Evolutionary conservation across 306 rosid species (phyloP), one percentile per base, ranked within the genome.

Genomic region (Fragaria vesca): DNA sequence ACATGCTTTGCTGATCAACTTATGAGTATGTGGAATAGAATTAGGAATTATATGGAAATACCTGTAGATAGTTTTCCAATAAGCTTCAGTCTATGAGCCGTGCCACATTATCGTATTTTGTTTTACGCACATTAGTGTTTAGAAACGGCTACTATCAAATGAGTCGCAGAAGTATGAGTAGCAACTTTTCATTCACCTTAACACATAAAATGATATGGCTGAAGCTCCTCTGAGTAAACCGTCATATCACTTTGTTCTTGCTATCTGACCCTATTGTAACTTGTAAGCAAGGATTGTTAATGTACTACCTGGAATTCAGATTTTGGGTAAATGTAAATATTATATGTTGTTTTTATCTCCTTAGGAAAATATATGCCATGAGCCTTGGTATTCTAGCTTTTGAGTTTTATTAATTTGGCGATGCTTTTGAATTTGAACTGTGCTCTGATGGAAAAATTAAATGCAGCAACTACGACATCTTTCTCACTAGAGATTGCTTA

Each of bases 391-490:
- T 24, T 12, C 34, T 73, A 9, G 20, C 17, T 52, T 24, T 43
- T 26, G 12, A 32, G 36, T 43, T 66, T 62, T 32, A 16, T 50
- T 66, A 34, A 20, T 26, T 54, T 72, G 47, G 51, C 63, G 20
- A 36, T 66, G n/a, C 54, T 21, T 74, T 60, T 73, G 66, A 10
- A 30, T 69, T 38, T 42, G 60, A 80, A 76, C 76, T 74, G 61
- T 42, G 48, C 46, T 79, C 86, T 88, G 78, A 89, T 83, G 21
- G 12, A 75, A 83, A 55, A 73, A 79, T 67, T 86, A 57, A 82
- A 77, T 89, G 91, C 97, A 94, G 98, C 91, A 92, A 94, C 86
- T 92, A 87, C 66, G 97, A 94, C 68, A 83, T 92, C 85, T 94
- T 90, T 84, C 85, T 94, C 65, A 90, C 98, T 51, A 85, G 98